A percentile compares a stretch with the other conserved stretches of the same genome.
Conservation (phyloP, 2,329 filamentous ascomycete genomes). For the Ceratocystiopsis brevicomis region DNA sequence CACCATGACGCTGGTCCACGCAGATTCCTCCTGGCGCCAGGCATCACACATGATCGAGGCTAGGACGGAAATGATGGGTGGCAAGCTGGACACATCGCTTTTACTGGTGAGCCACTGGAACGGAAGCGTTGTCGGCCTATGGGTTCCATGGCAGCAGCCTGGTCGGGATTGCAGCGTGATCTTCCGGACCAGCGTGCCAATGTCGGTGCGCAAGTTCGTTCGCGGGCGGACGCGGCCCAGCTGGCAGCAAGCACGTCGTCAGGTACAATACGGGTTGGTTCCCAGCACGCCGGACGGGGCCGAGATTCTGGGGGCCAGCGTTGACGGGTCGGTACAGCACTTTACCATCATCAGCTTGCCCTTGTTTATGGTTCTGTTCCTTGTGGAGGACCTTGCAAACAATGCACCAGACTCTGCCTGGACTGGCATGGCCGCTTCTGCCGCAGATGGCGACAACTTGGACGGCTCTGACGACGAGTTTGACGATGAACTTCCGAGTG, state of each 20-base stretch:
- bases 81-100: slow-evolving; percentile 17
- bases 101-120: slow-evolving; percentile 29
- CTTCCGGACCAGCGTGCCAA: slow-evolving; percentile 36
- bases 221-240: slow-evolving; percentile 31
- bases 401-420: too few species aligned
- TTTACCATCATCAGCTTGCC: slow-evolving; percentile 45
- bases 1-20: slow-evolving; percentile 23
- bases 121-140: slow-evolving; percentile 29
- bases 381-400: slow-evolving; percentile 37
- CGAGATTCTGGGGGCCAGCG: slow-evolving; percentile 43
- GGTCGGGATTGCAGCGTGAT: slow-evolving; percentile 26
- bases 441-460: slow-evolving; percentile 9
- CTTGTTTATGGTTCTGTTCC: slow-evolving; percentile 49
- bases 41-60: slow-evolving; percentile 28
- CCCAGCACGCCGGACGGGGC: slow-evolving; percentile 24
- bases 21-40: slow-evolving; percentile 25
- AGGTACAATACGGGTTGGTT: slow-evolving; percentile 23
- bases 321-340: slow-evolving; percentile 51
- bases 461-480: slow-evolving; percentile 6
- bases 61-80: slow-evolving; percentile 11
- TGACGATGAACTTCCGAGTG: slow-evolving; percentile 16
- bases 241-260: slow-evolving; percentile 23
- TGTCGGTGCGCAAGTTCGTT: slow-evolving; percentile 37
- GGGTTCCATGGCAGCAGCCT: slow-evolving; percentile 25
- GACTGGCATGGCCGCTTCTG: neutral